A percentile compares a stretch with the other conserved stretches of the same genome.
Evolutionary conservation across 2,329 filamentous ascomycete species (phyloP).

Genomic region (Neopestalotiopsis sp.): DNA sequence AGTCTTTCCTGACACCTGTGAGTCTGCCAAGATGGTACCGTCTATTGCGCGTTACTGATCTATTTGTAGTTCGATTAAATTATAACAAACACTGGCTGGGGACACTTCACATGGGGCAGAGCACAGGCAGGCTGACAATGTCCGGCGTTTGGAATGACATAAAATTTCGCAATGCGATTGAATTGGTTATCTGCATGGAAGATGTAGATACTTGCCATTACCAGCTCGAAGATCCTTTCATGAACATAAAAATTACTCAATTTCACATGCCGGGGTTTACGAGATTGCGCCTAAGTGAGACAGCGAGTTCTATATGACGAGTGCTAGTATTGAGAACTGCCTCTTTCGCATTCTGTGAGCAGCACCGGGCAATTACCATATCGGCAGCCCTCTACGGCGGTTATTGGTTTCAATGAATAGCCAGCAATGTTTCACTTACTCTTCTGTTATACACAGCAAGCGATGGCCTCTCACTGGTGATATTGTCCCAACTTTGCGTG

Average conservation of each 20-base stretch:
- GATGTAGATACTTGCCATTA: background rate
- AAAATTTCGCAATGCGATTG: conserved; percentile 20
- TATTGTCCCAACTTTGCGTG: no score
- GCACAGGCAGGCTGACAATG: background rate
- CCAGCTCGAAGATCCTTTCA: background rate
- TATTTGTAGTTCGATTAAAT: background rate
- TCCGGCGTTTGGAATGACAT: conserved; percentile 18
- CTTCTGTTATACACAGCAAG: no score
- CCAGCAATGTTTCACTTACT: no score
- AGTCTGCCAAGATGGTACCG: background rate
- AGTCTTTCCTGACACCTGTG: conserved; percentile 90
- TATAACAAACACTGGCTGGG: background rate
- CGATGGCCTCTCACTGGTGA: no score
- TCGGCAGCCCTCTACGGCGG: no score
- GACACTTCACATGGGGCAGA: background rate
- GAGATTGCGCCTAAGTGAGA: background rate
- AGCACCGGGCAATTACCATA: no score
- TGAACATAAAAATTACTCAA: background rate
- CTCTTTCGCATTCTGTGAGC: no score
- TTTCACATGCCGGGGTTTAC: background rate
- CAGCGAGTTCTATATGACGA: background rate
- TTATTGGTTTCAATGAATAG: no score
- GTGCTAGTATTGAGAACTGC: background rate
- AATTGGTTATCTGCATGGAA: background rate
- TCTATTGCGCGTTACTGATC: background rate